Evolutionary conservation across 345 rosid species (phyloP).

Genomic region (Euclidium syriacum): DNA sequence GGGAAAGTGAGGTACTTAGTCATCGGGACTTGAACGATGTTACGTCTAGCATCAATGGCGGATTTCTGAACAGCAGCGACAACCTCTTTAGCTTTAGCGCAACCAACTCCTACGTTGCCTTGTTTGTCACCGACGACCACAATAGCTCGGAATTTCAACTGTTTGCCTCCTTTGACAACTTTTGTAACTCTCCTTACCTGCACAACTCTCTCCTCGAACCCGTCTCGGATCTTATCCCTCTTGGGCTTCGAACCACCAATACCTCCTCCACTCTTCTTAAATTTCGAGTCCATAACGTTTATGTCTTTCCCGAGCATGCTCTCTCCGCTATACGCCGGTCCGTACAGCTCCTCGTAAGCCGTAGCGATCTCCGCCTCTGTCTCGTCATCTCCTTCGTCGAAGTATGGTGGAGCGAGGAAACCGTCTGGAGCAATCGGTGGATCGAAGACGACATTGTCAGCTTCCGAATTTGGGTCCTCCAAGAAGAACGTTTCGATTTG

Average conservation of each 20-base stretch:
- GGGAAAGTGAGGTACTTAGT: slow-evolving; percentile 87
- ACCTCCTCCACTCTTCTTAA: slow-evolving; percentile 40
- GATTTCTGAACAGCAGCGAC: slow-evolving; percentile 77
- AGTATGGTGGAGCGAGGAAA: slow-evolving; percentile 45
- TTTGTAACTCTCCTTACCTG: slow-evolving; percentile 80
- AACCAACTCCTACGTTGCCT: slow-evolving; percentile 83
- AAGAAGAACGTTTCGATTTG: slow-evolving; percentile 48
- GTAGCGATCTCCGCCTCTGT: slow-evolving; percentile 66
- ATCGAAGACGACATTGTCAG: slow-evolving; percentile 45
- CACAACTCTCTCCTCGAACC: slow-evolving; percentile 84
- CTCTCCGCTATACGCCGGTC: slow-evolving; percentile 73
- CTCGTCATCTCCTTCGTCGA: slow-evolving; percentile 72
- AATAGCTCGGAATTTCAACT: slow-evolving; percentile 67
- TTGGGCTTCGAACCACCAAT: slow-evolving; percentile 42
- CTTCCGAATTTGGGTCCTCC: slow-evolving; percentile 39
- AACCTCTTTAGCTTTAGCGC: slow-evolving; percentile 83
- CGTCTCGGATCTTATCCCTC: slow-evolving; percentile 63
- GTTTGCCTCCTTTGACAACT: slow-evolving; percentile 91
- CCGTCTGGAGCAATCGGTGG: slow-evolving; percentile 66
- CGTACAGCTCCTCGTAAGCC: slow-evolving; percentile 75
- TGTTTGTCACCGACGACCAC: slow-evolving; percentile 85
- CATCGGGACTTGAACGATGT: slow-evolving; percentile 71
- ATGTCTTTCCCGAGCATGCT: slow-evolving; percentile 56
- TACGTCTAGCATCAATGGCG: slow-evolving; percentile 69
- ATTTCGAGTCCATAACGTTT: slow-evolving; percentile 57